phyloP scores from a whole-genome alignment of 257 asterid genomes.

The Solanum chiquidenum region DNA sequence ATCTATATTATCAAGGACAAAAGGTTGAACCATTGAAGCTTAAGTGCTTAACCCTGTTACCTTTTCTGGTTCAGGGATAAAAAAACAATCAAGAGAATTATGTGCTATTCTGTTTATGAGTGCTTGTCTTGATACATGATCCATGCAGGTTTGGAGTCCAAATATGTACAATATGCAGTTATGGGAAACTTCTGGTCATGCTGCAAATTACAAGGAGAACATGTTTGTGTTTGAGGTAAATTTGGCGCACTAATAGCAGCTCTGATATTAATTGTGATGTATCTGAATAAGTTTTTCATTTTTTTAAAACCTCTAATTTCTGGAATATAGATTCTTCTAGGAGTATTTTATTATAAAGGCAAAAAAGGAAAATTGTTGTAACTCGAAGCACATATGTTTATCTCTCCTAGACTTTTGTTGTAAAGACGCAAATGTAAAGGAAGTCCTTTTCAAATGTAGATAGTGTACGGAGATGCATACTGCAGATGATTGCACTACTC shows the following conservation, averaged over 20 bases:
- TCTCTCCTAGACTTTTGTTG: neutral
- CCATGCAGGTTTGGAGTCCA: slow-evolving; percentile 72
- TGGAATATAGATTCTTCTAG: neutral
- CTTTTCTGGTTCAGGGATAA: neutral
- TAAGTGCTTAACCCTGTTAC: neutral
- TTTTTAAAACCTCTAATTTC: neutral
- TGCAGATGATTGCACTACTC: neutral
- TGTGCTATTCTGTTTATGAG: neutral
- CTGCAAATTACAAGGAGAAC: slow-evolving; percentile 96
- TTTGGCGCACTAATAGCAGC: neutral
- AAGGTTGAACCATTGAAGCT: neutral
- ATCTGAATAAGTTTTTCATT: neutral
- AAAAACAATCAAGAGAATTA: neutral
- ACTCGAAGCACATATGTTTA: neutral
- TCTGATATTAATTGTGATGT: neutral
- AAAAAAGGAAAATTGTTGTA: neutral
- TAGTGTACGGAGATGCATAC: neutral
- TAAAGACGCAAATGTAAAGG: neutral
- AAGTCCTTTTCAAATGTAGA: neutral
- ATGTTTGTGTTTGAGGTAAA: slow-evolving; percentile 93
- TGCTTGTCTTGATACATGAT: slow-evolving; percentile 4
- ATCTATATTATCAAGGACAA: neutral
- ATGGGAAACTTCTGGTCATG: slow-evolving; percentile 99
- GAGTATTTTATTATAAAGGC: neutral
- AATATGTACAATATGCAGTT: slow-evolving; percentile 95